Base-by-base conservation (phyloP, 2,329 filamentous ascomycete genomes). In the Ophiostoma australiae region DNA sequence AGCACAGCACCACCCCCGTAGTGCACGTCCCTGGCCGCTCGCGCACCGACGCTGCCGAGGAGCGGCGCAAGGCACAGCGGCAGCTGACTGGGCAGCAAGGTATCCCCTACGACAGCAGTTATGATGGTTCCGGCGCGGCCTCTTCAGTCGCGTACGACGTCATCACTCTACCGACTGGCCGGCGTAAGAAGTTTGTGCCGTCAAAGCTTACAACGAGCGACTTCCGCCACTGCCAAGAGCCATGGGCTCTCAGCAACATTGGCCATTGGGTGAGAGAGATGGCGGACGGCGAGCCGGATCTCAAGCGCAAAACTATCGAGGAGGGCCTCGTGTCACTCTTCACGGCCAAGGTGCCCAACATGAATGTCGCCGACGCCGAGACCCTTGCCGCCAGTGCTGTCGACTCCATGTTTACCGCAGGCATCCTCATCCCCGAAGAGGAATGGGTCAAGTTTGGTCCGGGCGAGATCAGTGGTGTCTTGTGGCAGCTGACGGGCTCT, bases 281-380 rank as follows among this genome's bases (percentile, higher is more conserved):
- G 87, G 92, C 92, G 13, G 94, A 97, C 75, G 94, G 94, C 55
- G 94, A 97, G 77, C 89, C 90, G 13, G 93, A 99, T 79, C 82
- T 99, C 67, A 93, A 91, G 78, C 88, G 91, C 77, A 91, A 93
- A 77, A 90, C 91, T 1, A 89, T 99, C 69, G 90, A 93, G 72
- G 94, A 98, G 75, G 94, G 92, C 2, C 84, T 99, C 61, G 89
- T 97, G 61, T 91, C 90, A 39, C 83, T 99, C 7, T 98, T 99
- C 79, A 97, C 92, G 1, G 87, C 92, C 80, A 98, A 97, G 80
- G 93, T 99, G 0, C 94, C 95, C 0, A 99, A 93, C 0, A 97
- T 99, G 93, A 98, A 99, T 76, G 94, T 95, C 61, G 94, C 94
- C 6, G 96, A 99, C 82, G 95, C 95, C 0, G 95, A 99, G 78